Evolutionary conservation across 1,284 basidiomycete genomes (phyloP).

Genomic region (Trichosporon sp.): DNA sequence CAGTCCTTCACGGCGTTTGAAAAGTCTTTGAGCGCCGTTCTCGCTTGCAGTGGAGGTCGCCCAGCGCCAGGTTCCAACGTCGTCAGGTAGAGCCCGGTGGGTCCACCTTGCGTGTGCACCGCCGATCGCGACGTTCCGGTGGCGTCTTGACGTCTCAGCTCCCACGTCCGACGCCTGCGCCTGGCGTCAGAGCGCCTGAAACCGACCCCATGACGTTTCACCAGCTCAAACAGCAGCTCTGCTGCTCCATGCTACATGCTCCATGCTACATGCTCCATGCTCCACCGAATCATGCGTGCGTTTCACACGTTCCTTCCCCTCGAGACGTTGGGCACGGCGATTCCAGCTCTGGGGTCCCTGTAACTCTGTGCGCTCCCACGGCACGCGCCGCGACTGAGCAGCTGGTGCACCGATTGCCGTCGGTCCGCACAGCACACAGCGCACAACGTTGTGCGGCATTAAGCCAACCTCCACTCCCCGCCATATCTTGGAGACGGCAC

Average conservation of each 20-base stretch:
- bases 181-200: neutral
- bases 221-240: too few species aligned
- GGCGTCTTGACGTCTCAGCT: too few species aligned
- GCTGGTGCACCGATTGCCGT: too few species aligned
- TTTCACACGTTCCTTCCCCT: neutral
- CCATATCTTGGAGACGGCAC: neutral
- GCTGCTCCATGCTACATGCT: too few species aligned
- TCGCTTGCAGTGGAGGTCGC: neutral
- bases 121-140: neutral
- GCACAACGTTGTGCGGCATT: neutral
- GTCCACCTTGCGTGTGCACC: neutral
- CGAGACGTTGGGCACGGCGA: neutral
- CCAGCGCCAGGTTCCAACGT: too few species aligned
- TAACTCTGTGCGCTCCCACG: too few species aligned
- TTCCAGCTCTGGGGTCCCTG: neutral
- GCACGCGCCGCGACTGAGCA: too few species aligned
- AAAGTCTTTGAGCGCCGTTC: neutral
- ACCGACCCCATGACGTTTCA: neutral
- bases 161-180: neutral
- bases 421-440: too few species aligned
- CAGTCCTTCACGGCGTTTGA: neutral
- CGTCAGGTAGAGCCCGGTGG: neutral
- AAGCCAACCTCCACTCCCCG: neutral
- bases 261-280: too few species aligned
- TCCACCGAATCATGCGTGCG: too few species aligned